phyloP scores from a whole-genome alignment of 2,329 filamentous ascomycete genomes.

The Rosellinia necatrix region DNA sequence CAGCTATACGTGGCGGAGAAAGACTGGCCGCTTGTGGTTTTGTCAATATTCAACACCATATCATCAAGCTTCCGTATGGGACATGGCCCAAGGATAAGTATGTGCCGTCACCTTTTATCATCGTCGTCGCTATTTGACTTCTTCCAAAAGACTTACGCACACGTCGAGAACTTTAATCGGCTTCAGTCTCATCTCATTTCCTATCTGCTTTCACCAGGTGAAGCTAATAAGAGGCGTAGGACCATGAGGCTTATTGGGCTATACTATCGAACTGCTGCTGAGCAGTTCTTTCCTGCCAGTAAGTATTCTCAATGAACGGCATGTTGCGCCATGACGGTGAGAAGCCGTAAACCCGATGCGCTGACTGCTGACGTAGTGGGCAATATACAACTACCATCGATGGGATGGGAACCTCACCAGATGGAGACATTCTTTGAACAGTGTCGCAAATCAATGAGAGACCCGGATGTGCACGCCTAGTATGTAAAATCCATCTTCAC shows the following conservation, averaged over 20 bases:
- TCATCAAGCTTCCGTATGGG: slow-evolving; percentile 35
- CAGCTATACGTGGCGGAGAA: slow-evolving; percentile 44
- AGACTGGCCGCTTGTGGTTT: slow-evolving; percentile 40
- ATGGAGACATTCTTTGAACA: slow-evolving; percentile 38
- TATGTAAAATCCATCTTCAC: slow-evolving; percentile 12
- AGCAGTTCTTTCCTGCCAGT: slow-evolving; percentile 48
- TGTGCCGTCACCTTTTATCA: too few species aligned
- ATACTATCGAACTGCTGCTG: slow-evolving; percentile 48
- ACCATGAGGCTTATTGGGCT: slow-evolving; percentile 46
- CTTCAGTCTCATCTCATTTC: too few species aligned
- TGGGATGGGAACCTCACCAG: slow-evolving; percentile 43
- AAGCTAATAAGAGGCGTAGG: slow-evolving; percentile 30
- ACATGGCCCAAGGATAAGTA: slow-evolving; percentile 37
- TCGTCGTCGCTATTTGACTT: background rate
- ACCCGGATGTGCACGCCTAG: slow-evolving; percentile 39
- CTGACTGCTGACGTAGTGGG: slow-evolving; percentile 35
- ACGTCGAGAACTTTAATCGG: background rate
- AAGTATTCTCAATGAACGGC: slow-evolving; percentile 1
- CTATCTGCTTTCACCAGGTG: too few species aligned
- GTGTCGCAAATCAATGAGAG: slow-evolving; percentile 37
- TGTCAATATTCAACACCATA: slow-evolving; percentile 33
- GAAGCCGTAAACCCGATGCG: background rate
- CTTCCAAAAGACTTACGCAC: background rate
- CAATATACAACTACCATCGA: slow-evolving; percentile 44
- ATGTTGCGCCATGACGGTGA: background rate